phyloP scores from a whole-genome alignment of 805 yeast species.

The Blastobotrys peoriensis region DNA sequence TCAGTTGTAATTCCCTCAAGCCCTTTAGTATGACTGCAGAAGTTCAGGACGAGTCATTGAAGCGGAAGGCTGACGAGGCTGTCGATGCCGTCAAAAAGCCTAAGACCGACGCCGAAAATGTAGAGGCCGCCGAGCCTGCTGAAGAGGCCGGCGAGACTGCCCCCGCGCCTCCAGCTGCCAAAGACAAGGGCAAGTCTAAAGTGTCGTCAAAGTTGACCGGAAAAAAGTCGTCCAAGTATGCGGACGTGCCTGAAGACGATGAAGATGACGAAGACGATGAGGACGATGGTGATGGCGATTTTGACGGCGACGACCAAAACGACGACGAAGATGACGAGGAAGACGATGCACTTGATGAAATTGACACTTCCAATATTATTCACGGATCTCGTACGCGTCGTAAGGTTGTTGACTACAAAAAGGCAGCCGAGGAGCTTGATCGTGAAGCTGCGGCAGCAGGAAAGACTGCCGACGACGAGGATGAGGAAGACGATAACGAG shows the following conservation, averaged over 20 bases:
- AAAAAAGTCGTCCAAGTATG: slow-evolving; percentile 37
- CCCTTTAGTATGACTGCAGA: slow-evolving; percentile 12
- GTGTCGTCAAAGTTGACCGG: slow-evolving; percentile 6
- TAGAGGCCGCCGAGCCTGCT: slow-evolving; percentile 8
- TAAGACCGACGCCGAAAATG: slow-evolving; percentile 8
- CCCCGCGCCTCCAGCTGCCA: background rate
- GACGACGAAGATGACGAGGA: slow-evolving; percentile 57
- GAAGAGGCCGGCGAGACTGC: slow-evolving; percentile 16
- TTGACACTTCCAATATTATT: slow-evolving; percentile 77
- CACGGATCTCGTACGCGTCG: slow-evolving; percentile 81
- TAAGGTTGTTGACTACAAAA: slow-evolving; percentile 74
- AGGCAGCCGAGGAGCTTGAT: slow-evolving; percentile 68
- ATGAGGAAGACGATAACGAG: slow-evolving; percentile 46
- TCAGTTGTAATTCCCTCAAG: too few species aligned
- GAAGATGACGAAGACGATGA: slow-evolving; percentile 30
- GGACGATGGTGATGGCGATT: slow-evolving; percentile 41
- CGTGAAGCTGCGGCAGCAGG: slow-evolving; percentile 38
- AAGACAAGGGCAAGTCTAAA: slow-evolving; percentile 7
- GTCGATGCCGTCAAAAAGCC: slow-evolving; percentile 1
- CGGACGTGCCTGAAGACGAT: slow-evolving; percentile 38
- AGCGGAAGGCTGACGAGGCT: slow-evolving; percentile 17
- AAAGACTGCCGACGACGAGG: slow-evolving; percentile 40
- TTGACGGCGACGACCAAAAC: slow-evolving; percentile 34
- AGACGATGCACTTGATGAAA: slow-evolving; percentile 74
- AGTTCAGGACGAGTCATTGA: slow-evolving; percentile 19